Evolutionary conservation across 139 green algal species (phyloP).

Genomic region (Coelastrella sp.): DNA sequence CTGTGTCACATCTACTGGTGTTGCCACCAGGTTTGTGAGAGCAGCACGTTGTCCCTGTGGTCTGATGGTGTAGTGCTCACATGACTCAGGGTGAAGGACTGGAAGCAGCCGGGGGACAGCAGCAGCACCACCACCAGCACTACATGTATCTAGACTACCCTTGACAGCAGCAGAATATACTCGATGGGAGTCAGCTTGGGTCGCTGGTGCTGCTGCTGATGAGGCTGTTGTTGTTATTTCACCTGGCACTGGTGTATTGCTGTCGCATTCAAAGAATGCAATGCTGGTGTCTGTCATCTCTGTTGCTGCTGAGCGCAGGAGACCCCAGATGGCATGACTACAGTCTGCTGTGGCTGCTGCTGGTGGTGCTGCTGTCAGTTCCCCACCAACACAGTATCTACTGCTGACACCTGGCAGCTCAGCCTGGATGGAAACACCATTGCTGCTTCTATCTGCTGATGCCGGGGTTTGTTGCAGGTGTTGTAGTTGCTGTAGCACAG

Average conservation of each 20-base stretch:
- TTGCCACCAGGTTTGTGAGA: slow-evolving; percentile 43
- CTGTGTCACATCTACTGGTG: slow-evolving; percentile 24
- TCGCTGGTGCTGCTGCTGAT: slow-evolving; percentile 4
- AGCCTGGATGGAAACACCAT: not conserved
- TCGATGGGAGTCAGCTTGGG: too few relatives aligned
- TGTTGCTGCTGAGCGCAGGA: slow-evolving; percentile 57
- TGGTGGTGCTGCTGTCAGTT: too few relatives aligned
- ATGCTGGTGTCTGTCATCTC: slow-evolving; percentile 39
- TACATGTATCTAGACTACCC: not conserved
- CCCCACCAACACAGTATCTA: too few relatives aligned
- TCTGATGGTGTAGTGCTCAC: slow-evolving; percentile 12
- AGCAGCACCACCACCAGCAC: not conserved
- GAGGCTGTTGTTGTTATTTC: too few relatives aligned
- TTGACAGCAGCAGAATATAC: not conserved
- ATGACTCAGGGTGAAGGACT: not conserved
- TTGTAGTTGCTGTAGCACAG: slow-evolving; percentile 20
- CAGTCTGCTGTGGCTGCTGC: not conserved
- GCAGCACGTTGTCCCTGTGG: slow-evolving; percentile 41
- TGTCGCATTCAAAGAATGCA: not conserved
- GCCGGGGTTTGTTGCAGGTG: not conserved
- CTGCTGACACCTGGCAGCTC: not conserved
- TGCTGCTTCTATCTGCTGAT: too few relatives aligned
- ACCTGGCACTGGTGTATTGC: not conserved
- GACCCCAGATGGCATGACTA: slow-evolving; percentile 47
- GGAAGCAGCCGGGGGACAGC: slow-evolving; percentile 38